A percentile compares a stretch with the other conserved stretches of the same genome.
Conservation (phyloP, 2,329 filamentous ascomycete genomes). For the Massarina eburnea region DNA sequence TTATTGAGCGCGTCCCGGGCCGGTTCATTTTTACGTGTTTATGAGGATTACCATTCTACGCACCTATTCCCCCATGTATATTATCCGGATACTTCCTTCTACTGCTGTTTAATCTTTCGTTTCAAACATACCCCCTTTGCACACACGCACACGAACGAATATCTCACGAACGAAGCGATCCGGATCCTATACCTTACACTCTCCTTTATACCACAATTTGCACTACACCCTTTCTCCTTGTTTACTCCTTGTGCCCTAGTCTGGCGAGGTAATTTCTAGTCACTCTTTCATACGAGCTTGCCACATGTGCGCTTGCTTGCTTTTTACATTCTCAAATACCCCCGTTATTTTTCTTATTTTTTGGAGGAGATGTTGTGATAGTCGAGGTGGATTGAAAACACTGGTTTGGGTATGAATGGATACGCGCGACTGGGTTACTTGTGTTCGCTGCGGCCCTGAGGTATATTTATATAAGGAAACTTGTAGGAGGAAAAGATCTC, state of each 20-base stretch:
- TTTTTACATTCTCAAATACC: not conserved
- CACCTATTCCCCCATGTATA: not conserved
- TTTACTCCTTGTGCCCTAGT: conserved; percentile 11
- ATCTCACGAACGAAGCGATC: not conserved
- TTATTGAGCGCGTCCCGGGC: conserved; percentile 2
- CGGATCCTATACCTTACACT: not conserved
- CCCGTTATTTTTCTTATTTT: not conserved
- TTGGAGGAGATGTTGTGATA: too few species aligned
- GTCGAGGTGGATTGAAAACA: not conserved
- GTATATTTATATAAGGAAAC: too few species aligned
- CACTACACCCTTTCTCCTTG: conserved; percentile 16
- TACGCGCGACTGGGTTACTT: not conserved
- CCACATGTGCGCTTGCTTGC: too few species aligned
- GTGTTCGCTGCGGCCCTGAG: not conserved
- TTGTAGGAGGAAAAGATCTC: too few species aligned
- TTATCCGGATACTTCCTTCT: not conserved
- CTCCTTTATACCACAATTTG: conserved; percentile 6
- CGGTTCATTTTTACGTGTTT: not conserved
- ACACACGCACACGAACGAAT: too few species aligned
- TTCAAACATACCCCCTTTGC: not conserved
- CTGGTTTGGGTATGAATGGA: conserved; percentile 1
- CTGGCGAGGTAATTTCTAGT: conserved; percentile 11
- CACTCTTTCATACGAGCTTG: conserved; percentile 7
- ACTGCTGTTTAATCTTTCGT: not conserved
- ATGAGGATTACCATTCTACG: not conserved